These are phyloP conservation scores for Chalaropsis thielavioides DNA, from an alignment of 2,329 filamentous ascomycete species.

Conservation along the genomic window DNA sequence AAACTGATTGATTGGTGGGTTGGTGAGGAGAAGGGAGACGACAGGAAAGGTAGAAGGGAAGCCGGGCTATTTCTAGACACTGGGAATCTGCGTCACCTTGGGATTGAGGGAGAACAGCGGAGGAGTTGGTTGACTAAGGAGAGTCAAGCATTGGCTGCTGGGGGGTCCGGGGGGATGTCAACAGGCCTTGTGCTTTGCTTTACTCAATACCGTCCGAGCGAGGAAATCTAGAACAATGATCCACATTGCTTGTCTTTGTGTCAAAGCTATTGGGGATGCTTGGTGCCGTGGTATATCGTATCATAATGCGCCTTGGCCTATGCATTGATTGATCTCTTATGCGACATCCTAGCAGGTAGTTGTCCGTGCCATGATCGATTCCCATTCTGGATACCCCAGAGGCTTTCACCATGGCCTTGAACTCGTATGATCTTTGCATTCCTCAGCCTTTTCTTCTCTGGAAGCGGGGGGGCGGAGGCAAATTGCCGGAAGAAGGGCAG, in stretches of 20 bases:
- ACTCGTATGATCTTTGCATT: not conserved
- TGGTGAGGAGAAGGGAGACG: not conserved
- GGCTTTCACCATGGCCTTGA: not conserved
- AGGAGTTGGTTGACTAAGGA: not conserved
- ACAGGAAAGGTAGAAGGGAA: not conserved
- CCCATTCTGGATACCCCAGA: not conserved
- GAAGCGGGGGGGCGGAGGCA: no score
- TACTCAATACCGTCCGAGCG: not conserved
- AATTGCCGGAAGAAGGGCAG: no score
- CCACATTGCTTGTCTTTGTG: not conserved
- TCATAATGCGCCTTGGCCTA: not conserved
- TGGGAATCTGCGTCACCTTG: not conserved
- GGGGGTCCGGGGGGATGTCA: not conserved
- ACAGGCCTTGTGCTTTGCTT: not conserved
- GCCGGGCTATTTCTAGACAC: slow-evolving; percentile 2
- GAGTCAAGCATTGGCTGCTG: not conserved
- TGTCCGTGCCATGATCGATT: not conserved
- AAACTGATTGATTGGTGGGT: not conserved
- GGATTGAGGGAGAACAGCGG: not conserved
- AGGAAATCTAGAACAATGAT: not conserved
- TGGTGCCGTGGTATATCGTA: not conserved
- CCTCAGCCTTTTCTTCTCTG: no score
- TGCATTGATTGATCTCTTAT: not conserved
- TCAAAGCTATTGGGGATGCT: not conserved
- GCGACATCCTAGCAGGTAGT: not conserved